Conservation (phyloP, 495 filamentous ascomycete species). For the Hypoxylon intermedium region DNA sequence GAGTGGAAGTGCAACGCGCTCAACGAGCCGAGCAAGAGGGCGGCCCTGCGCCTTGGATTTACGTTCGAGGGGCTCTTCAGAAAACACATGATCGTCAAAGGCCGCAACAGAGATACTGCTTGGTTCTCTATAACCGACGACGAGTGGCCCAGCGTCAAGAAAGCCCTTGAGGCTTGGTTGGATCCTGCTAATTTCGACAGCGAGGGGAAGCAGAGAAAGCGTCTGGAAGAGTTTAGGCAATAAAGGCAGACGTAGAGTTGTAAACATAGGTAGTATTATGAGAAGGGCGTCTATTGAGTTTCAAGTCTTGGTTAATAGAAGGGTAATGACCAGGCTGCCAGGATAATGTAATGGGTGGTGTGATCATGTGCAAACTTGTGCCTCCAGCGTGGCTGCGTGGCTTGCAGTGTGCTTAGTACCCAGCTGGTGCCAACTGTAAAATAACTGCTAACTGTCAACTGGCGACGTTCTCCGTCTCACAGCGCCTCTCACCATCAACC, state of each 20-base stretch:
- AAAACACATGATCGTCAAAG: slow-evolving; percentile 64
- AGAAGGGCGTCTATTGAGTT: too few relatives aligned
- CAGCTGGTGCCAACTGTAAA: not conserved
- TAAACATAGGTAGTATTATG: too few relatives aligned
- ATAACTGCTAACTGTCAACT: not conserved
- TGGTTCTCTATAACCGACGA: slow-evolving; percentile 61
- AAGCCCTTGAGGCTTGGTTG: slow-evolving; percentile 57
- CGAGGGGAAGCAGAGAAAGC: slow-evolving; percentile 52
- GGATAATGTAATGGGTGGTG: too few relatives aligned
- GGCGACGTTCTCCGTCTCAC: too few relatives aligned
- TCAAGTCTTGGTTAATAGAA: too few relatives aligned
- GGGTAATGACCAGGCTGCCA: too few relatives aligned
- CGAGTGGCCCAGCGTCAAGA: slow-evolving; percentile 57
- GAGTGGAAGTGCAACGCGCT: slow-evolving; percentile 66
- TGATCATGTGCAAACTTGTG: too few relatives aligned
- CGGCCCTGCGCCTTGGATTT: slow-evolving; percentile 62
- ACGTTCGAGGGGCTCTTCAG: slow-evolving; percentile 61
- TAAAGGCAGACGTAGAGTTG: slow-evolving; percentile 1
- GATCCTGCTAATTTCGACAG: slow-evolving; percentile 55
- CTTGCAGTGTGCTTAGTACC: too few relatives aligned
- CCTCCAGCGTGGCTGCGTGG: too few relatives aligned
- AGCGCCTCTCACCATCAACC: slow-evolving; percentile 1
- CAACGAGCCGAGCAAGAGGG: slow-evolving; percentile 56
- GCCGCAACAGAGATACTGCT: slow-evolving; percentile 60
- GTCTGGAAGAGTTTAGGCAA: slow-evolving; percentile 41